phyloP scores from a whole-genome alignment of 805 yeast species.

The Hanseniaspora thailandica region DNA sequence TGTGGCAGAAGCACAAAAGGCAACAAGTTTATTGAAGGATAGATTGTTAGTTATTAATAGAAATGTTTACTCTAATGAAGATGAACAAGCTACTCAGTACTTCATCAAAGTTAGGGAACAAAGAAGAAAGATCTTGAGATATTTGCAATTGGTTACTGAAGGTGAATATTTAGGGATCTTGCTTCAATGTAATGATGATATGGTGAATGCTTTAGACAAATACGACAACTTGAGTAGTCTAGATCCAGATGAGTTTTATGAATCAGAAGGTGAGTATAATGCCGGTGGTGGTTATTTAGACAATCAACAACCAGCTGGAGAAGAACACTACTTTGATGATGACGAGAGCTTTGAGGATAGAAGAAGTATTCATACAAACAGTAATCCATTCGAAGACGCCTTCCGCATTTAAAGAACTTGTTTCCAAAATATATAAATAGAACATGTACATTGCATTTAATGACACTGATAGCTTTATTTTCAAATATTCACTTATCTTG shows the following conservation, averaged over 20 bases:
- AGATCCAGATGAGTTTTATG: slow-evolving; percentile 34
- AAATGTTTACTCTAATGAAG: slow-evolving; percentile 51
- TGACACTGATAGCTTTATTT: neutral
- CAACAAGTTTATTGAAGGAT: slow-evolving; percentile 60
- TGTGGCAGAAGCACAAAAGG: slow-evolving; percentile 64
- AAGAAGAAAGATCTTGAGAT: slow-evolving; percentile 67
- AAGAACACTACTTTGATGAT: slow-evolving; percentile 13
- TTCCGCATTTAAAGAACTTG: slow-evolving; percentile 25
- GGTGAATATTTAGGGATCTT: slow-evolving; percentile 84
- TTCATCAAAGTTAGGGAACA: slow-evolving; percentile 66
- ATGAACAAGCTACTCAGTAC: slow-evolving; percentile 44
- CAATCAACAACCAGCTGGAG: slow-evolving; percentile 15
- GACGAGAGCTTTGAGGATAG: slow-evolving; percentile 19
- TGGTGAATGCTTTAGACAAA: slow-evolving; percentile 57
- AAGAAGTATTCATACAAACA: slow-evolving; percentile 13
- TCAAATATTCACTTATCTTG: slow-evolving; percentile 16
- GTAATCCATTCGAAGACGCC: slow-evolving; percentile 46
- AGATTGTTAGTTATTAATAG: slow-evolving; percentile 36
- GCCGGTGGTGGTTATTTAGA: slow-evolving; percentile 19
- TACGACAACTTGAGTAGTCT: slow-evolving; percentile 48
- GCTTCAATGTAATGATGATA: slow-evolving; percentile 80
- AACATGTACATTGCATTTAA: too few relatives aligned
- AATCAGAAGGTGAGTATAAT: slow-evolving; percentile 23
- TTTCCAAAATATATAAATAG: neutral
- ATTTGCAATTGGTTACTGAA: slow-evolving; percentile 69